These are phyloP conservation scores for Xylaria digitata DNA, from an alignment of 2,329 filamentous ascomycete genomes.

Conservation along the genomic window DNA sequence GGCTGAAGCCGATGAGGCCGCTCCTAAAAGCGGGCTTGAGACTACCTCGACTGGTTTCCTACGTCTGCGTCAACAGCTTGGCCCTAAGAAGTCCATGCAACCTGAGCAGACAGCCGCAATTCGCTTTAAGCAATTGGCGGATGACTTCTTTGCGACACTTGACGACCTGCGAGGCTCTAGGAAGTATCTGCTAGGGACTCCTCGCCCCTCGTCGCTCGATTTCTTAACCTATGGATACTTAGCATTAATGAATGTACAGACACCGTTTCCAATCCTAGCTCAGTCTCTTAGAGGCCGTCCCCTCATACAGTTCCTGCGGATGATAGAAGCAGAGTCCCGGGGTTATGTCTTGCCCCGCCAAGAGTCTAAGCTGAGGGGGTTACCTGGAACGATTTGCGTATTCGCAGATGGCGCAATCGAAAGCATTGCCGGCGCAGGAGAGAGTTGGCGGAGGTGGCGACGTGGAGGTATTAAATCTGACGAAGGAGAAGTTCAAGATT, in stretches of 20 bases:
- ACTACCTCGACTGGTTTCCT: constrained; percentile 52
- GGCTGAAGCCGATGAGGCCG: constrained; percentile 51
- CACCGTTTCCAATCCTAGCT: constrained; percentile 59
- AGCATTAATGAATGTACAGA: constrained; percentile 71
- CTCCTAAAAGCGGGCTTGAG: constrained; percentile 49
- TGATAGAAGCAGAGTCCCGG: constrained; percentile 31
- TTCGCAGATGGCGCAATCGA: constrained; percentile 51
- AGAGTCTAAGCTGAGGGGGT: constrained; percentile 34
- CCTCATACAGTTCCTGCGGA: constrained; percentile 43
- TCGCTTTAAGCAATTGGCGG: constrained; percentile 77
- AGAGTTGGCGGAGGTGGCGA: constrained; percentile 52
- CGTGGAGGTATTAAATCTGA: constrained; percentile 48
- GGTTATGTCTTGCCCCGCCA: constrained; percentile 41
- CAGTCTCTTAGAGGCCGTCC: constrained; percentile 44
- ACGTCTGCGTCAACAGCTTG: constrained; percentile 48
- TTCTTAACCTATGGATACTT: constrained; percentile 86
- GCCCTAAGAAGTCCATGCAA: constrained; percentile 60
- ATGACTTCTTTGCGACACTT: constrained; percentile 77
- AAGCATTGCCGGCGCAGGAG: constrained; percentile 49
- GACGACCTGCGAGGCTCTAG: constrained; percentile 69
- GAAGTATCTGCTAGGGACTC: constrained; percentile 62
- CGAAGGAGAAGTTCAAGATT: constrained; percentile 42
- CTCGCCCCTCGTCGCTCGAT: constrained; percentile 72
- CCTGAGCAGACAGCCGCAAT: constrained; percentile 80
- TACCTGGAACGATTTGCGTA: constrained; percentile 39